Conservation (phyloP, 164 flowering plant genomes). For the Liquidambar formosana region DNA sequence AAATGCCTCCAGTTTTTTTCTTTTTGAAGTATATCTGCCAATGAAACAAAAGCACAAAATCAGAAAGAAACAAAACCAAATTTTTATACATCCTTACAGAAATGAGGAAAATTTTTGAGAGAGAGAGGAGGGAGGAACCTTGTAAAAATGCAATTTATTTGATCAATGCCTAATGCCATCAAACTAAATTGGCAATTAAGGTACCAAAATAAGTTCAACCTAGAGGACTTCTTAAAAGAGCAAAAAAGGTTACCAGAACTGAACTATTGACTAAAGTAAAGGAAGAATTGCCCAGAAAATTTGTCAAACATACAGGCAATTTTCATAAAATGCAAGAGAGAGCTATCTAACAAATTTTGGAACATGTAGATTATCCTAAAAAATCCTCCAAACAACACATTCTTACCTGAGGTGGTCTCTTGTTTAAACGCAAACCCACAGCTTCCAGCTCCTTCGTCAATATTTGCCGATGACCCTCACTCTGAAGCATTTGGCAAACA, state of each 20-base stretch:
- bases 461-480: constrained; percentile 99
- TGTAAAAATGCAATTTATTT: not conserved
- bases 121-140: not conserved
- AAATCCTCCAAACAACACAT: not conserved
- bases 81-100: not conserved
- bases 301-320: no score
- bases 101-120: no score
- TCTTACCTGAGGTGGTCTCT: constrained; percentile 95
- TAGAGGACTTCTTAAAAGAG: no score
- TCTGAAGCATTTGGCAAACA: constrained; percentile 40
- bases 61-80: constrained; percentile 1
- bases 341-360: not conserved
- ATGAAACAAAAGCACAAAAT: constrained; percentile 3
- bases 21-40: constrained; percentile 92
- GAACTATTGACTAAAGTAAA: no score
- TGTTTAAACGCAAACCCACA: constrained; percentile 93
- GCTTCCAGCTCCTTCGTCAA: constrained; percentile 96
- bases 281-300: no score
- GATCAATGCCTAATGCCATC: no score
- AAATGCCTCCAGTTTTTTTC: constrained; percentile 98
- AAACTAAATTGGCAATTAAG: no score
- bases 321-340: not conserved
- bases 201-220: no score
- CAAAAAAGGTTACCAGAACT: no score
- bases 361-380: not conserved